phyloP scores from a whole-genome alignment of 2,329 filamentous ascomycete genomes.

The Fusarium incarnatum region DNA sequence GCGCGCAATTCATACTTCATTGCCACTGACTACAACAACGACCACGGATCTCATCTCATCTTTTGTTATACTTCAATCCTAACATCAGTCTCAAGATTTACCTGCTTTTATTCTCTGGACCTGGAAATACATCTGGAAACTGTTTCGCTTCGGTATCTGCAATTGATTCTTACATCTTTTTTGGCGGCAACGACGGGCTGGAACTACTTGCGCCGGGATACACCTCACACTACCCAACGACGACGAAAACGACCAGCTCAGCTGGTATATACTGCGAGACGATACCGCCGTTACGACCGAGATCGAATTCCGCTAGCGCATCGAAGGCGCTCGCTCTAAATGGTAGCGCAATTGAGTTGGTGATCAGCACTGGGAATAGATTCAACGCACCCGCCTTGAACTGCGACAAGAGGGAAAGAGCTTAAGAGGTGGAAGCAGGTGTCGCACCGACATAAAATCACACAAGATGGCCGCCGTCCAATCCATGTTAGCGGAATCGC shows the following conservation, averaged over 20 bases:
- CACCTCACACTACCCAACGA: not conserved
- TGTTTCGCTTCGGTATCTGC: not conserved
- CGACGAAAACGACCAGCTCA: conserved; percentile 1
- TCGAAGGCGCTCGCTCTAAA: conserved; percentile 11
- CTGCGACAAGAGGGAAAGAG: conserved; percentile 10
- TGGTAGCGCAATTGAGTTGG: conserved; percentile 29
- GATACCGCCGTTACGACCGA: not conserved
- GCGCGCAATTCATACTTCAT: conserved; percentile 17
- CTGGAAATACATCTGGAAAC: not conserved
- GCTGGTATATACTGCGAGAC: conserved; percentile 5
- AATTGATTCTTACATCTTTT: not conserved
- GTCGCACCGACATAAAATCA: not conserved
- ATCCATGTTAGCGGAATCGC: conserved; percentile 52
- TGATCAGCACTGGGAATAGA: conserved; percentile 20
- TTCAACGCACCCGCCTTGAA: conserved; percentile 2
- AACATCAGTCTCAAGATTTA: conserved; percentile 7
- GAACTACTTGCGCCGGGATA: conserved; percentile 15
- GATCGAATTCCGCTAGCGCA: conserved; percentile 6
- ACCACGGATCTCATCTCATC: conserved; percentile 16
- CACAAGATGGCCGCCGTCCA: conserved; percentile 55
- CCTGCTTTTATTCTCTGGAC: not conserved
- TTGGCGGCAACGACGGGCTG: not conserved
- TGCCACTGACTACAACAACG: conserved; percentile 13
- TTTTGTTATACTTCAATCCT: conserved; percentile 10
- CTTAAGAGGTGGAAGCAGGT: conserved; percentile 21